Evolutionary conservation across 345 rosid species (phyloP), one percentile per base, ranked within the genome.

Genomic region (Eucalyptus guilfoylei): DNA sequence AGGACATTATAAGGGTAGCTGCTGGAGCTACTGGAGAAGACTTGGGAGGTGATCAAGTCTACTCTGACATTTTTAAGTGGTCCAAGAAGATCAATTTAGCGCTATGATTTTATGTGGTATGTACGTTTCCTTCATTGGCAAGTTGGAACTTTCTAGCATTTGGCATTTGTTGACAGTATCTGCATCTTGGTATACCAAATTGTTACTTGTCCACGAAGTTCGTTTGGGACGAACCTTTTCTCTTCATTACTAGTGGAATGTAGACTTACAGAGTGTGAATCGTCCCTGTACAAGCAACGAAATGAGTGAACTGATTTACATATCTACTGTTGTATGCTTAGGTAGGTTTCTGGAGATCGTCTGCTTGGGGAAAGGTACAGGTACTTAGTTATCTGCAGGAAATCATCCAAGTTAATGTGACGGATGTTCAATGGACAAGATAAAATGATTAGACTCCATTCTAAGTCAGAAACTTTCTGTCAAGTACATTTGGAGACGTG

Each of bases 1-100:
- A 98, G 89, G 99, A 98, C 88, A 80, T 97, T 52, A 93, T 97
- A 91, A 94, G 98, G 92, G 92, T 98, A 40, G 99, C 99, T 30
- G 93, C 97, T 1, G 99, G 99, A 47, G 99, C 95, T 49, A 93
- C 94, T 3, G 99, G 99, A 72, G 94, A 95, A 32, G 96, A 95
- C 37, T 52, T 97, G 91, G 99, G 98, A 42, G 98, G 96, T 24
- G 97, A 98, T 92, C 98, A 91, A 91, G 98, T 97, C 81, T 87
- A 95, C 92, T 97, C 99, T 11, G 96, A 95, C 88, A 95, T 98
- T 92, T 95, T 94, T 60, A 92, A 95, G 91, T 98, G 98, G 98
- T 95, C 99, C 1, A 94, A 95, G 81, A 96, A 92, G 94, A 95
- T 97, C 89, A 90, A 95, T 81, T 88, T 98, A 89, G 92, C 89